phyloP scores from a whole-genome alignment of 2,329 filamentous ascomycete genomes.

The Juglanconis oblonga region DNA sequence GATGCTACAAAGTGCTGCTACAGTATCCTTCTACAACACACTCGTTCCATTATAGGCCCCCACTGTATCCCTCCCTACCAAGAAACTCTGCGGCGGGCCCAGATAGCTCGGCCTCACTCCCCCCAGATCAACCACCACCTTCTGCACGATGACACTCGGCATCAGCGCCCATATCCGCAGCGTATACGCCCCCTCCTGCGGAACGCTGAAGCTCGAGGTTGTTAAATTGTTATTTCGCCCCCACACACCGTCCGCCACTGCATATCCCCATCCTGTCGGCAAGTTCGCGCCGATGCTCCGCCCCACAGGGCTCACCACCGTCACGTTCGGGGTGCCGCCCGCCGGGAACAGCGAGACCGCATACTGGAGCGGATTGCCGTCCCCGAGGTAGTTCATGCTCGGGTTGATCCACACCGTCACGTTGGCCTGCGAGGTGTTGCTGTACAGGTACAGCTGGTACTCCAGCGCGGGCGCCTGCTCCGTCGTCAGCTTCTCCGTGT shows the following conservation, averaged over 20 bases:
- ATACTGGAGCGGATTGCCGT: constrained; percentile 48
- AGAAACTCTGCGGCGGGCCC: constrained; percentile 55
- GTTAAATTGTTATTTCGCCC: constrained; percentile 42
- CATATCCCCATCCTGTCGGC: constrained; percentile 39
- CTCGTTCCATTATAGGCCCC: constrained; percentile 36
- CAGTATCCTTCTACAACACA: background rate
- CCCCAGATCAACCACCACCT: constrained; percentile 54
- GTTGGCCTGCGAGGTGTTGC: constrained; percentile 40
- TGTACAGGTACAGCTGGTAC: constrained; percentile 62
- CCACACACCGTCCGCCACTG: constrained; percentile 46
- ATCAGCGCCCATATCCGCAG: constrained; percentile 50
- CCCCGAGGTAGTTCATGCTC: constrained; percentile 50
- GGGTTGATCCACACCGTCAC: constrained; percentile 52
- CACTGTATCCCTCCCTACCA: constrained; percentile 37
- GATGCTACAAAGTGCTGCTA: too few species aligned
- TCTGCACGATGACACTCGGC: constrained; percentile 53
- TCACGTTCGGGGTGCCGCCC: constrained; percentile 27
- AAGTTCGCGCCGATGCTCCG: constrained; percentile 37
- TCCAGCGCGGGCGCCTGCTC: constrained; percentile 52
- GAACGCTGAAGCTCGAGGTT: constrained; percentile 40
- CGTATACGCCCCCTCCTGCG: constrained; percentile 43
- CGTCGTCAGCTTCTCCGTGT: constrained; percentile 46
- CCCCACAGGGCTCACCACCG: constrained; percentile 39
- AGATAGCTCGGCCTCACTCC: constrained; percentile 53
- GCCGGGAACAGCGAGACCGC: constrained; percentile 44